Conservation (phyloP, 192 early-diverging fungal species). For the Dimargaris xerosporica region DNA sequence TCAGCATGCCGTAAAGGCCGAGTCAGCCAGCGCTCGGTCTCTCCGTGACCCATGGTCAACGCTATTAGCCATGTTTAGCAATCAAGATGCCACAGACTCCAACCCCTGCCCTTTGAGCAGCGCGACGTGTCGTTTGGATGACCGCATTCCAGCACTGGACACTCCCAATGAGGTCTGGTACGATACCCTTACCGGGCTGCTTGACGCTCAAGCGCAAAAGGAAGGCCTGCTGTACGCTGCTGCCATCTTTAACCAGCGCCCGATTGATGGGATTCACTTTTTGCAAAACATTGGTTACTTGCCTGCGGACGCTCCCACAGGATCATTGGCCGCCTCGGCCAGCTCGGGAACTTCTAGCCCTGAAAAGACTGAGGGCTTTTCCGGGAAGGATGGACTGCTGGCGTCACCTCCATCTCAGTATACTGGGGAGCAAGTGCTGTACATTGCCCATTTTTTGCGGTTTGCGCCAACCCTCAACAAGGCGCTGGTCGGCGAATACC, state of each 20-base stretch:
- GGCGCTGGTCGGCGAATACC: slow-evolving; percentile 69
- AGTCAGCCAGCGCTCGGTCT: too few relatives aligned
- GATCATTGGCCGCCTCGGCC: too few relatives aligned
- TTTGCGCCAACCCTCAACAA: slow-evolving; percentile 78
- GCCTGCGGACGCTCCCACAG: slow-evolving; percentile 8
- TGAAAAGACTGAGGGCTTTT: neutral
- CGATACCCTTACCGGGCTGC: slow-evolving; percentile 15
- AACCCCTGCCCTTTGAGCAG: too few relatives aligned
- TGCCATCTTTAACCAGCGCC: slow-evolving; percentile 66
- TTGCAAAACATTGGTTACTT: slow-evolving; percentile 38
- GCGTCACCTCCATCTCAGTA: neutral
- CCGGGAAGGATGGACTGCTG: neutral
- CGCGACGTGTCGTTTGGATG: too few relatives aligned
- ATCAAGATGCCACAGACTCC: too few relatives aligned
- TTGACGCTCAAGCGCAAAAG: slow-evolving; percentile 44
- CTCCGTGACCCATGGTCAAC: too few relatives aligned
- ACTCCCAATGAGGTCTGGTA: neutral
- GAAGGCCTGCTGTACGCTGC: slow-evolving; percentile 63
- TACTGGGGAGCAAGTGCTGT: slow-evolving; percentile 12
- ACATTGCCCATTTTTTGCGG: slow-evolving; percentile 61
- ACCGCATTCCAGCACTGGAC: too few relatives aligned
- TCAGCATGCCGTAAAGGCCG: neutral
- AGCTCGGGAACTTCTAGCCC: neutral
- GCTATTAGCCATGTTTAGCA: too few relatives aligned
- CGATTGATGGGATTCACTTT: slow-evolving; percentile 73